Base-by-base conservation (phyloP, 495 filamentous ascomycete species). In the Lepidopterella palustris region DNA sequence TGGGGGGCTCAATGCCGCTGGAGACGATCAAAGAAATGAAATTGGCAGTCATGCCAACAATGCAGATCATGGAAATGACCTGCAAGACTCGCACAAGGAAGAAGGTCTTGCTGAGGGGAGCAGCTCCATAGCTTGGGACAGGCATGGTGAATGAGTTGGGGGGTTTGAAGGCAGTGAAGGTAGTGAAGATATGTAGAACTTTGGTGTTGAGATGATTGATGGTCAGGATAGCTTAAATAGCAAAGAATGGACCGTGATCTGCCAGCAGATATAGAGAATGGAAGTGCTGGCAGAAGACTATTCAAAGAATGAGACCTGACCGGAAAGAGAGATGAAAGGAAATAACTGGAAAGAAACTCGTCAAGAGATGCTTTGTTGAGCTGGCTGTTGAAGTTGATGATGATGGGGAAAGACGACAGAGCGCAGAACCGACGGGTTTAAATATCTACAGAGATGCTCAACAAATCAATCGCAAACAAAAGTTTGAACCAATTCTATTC, bases 21-120 rank as follows among this genome's bases (percentile, higher is more conserved):
- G 75, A 64, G n/a, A 90, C 80, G 58, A 95, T 89, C 27, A 84
- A 74, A n/a, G 83, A 81, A 68, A 96, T 84, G 76, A 96, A 92
- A 70, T 89, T 89, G 56, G 89, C 81, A 0, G 82, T 84, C 61
- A 96, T 82, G 53, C 90, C 90, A 66, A 96, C 87, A 62, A 90
- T 83, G 48, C 83, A 78, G 63, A 96, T 82, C 60, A 97, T 84
- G 21, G 80, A 85, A 51, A 84, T 76, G 49, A 80, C 76, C 70
- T 96, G 85, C 58, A 92, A 78, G 24, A 81, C 76, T 27, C 92
- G 83, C 61, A 86, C 80, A 57, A 87, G 68, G 29, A 84, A 83
- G 78, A 95, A 96, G 59, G 83, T 87, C 53, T 83, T 82, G 62
- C 88, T 89, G 48, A 95, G 76, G 45, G 72, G 72, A 54, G 68